Base-by-base conservation (phyloP, 2,329 filamentous ascomycete genomes). In the Microcyclosporella mali region DNA sequence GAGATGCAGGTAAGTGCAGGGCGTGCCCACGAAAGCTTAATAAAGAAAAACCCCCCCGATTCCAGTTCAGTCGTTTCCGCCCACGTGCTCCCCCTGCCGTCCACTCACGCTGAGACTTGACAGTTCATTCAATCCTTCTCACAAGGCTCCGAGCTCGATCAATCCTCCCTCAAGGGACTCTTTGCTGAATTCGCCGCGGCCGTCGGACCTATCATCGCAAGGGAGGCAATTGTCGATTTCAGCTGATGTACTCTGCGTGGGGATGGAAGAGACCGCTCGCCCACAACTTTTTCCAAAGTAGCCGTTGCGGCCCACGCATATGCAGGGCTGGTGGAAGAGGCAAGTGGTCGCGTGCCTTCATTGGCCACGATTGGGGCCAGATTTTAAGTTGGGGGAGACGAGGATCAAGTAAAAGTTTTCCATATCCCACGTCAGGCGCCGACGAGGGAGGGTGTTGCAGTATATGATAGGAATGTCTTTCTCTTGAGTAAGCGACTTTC, bases 171-270 rank as follows among this genome's bases (percentile, higher is more conserved):
- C 27, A 85, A 82, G 57, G 74, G 77, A 0, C 70, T 73, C 28
- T 72, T 88, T 45, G 82, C 79, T 1, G 82, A 88, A 50, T 60
- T 88, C 38, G 75, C 81, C 3, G 81, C 83, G 3, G 76, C 77
- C 9, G 62, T 87, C 33, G 85, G 85, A 0, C 69, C 74, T 1
- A 77, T 82, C 33, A 59, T 82, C 37, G 69, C 78, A 33, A 65
- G 63, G 15, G 66, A 72, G 39, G 66, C 85, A 14, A 76, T 80
- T 32, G 63, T 88, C 11, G 75, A 83, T 54, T 74, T 84, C 38
- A 52, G 58, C 3, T 8, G 10, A 10, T 37, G 35, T 4, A 11
- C 10, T 11, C 16, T 17, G 16, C 18, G 25, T 15, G 10, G 16
- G 33, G 17, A 21, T 36, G 33, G 17, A 21, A 36, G 15, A 12